These are phyloP conservation scores for Globisporangium abappressorium DNA, from an alignment of 352 stramenopile genomes.

Conservation along the genomic window DNA sequence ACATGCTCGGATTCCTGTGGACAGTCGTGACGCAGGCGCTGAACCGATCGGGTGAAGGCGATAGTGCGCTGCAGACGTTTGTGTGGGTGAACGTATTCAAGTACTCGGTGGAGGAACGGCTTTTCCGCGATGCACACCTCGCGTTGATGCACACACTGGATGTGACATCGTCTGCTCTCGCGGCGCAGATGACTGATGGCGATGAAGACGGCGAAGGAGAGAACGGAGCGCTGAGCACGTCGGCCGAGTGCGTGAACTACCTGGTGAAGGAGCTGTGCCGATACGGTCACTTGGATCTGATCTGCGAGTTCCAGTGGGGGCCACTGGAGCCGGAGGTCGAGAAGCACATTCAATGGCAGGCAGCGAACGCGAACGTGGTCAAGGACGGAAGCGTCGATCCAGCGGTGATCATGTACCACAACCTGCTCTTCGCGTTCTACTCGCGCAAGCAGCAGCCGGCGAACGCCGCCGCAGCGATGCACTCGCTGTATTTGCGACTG, in stretches of 20 bases:
- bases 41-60: slow-evolving; percentile 29
- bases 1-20: slow-evolving; percentile 66
- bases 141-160: slow-evolving; percentile 71
- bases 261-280: slow-evolving; percentile 72
- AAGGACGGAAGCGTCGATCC: slow-evolving; percentile 35
- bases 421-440: slow-evolving; percentile 74
- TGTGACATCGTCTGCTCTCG: slow-evolving; percentile 25
- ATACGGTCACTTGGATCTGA: slow-evolving; percentile 59
- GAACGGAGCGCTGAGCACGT: slow-evolving; percentile 28
- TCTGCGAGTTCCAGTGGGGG: slow-evolving; percentile 75
- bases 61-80: slow-evolving; percentile 58
- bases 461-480: slow-evolving; percentile 59
- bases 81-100: slow-evolving; percentile 86
- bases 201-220: slow-evolving; percentile 11
- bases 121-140: slow-evolving; percentile 64
- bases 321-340: slow-evolving; percentile 57
- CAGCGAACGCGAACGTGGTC: slow-evolving; percentile 58
- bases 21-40: slow-evolving; percentile 57
- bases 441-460: slow-evolving; percentile 55
- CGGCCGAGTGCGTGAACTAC: slow-evolving; percentile 66
- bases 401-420: slow-evolving; percentile 51
- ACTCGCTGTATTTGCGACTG: slow-evolving; percentile 51
- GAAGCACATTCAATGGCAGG: slow-evolving; percentile 70
- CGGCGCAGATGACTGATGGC: slow-evolving; percentile 7
- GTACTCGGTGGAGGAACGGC: slow-evolving; percentile 59